Conservation (phyloP, 1,284 basidiomycete species). For the Phellinidium pouzarii region DNA sequence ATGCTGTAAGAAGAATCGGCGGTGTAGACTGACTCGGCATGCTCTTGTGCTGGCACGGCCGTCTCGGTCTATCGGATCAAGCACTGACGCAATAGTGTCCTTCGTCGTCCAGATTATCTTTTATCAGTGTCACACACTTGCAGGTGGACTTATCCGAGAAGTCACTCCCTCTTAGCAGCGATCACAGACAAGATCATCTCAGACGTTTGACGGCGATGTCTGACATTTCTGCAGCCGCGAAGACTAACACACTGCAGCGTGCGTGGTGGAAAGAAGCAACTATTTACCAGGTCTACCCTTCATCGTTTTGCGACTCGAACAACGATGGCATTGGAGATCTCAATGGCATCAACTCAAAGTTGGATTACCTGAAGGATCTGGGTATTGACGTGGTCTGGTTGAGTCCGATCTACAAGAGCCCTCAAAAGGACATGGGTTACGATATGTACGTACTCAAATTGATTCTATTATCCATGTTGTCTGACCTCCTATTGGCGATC, state of each 20-base stretch:
- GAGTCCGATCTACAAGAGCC: conserved; percentile 66
- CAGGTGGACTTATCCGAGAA: too few relatives aligned
- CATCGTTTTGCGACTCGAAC: conserved; percentile 68
- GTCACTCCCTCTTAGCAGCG: too few relatives aligned
- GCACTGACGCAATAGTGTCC: too few relatives aligned
- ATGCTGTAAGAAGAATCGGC: too few relatives aligned
- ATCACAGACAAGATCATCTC: background rate
- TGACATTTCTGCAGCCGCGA: background rate
- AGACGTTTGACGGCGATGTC: background rate
- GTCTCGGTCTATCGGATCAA: too few relatives aligned
- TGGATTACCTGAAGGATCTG: conserved; percentile 66
- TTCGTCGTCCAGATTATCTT: too few relatives aligned
- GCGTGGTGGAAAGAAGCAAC: conserved; percentile 62
- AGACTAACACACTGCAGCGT: conserved; percentile 14
- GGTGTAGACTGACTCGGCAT: too few relatives aligned
- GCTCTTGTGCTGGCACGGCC: too few relatives aligned
- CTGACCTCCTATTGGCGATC: conserved; percentile 1
- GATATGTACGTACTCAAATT: conserved; percentile 44
- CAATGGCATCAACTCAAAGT: conserved; percentile 55
- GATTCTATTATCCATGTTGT: background rate
- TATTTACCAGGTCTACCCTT: conserved; percentile 74
- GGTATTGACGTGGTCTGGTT: conserved; percentile 74
- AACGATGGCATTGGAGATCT: conserved; percentile 75
- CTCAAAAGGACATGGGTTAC: conserved; percentile 68
- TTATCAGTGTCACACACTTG: too few relatives aligned